These are phyloP conservation scores for Galium porrigens DNA, from an alignment of 305 asterid species.

Conservation along the genomic window DNA sequence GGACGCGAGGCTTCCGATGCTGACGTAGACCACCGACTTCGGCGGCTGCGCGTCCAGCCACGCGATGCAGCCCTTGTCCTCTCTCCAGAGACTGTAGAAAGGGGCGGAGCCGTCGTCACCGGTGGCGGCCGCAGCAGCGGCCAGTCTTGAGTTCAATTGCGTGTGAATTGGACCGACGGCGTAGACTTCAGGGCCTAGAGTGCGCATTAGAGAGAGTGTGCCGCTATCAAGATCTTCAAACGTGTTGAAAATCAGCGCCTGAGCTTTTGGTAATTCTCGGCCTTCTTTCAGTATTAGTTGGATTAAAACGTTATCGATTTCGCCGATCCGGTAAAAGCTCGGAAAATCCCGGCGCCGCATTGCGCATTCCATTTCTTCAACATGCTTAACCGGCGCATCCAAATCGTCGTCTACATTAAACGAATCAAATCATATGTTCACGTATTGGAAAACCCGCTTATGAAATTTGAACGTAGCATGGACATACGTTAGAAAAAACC, in stretches of 20 bases:
- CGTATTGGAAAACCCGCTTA: too few species aligned
- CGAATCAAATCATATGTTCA: too few species aligned
- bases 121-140: not conserved
- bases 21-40: slow-evolving; percentile 20
- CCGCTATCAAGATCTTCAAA: slow-evolving; percentile 18
- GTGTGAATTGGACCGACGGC: slow-evolving; percentile 19
- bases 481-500: not conserved
- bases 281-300: slow-evolving; percentile 3
- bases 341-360: slow-evolving; percentile 23
- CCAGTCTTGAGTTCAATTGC: slow-evolving; percentile 12
- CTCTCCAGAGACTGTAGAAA: slow-evolving; percentile 17
- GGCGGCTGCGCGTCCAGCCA: slow-evolving; percentile 19
- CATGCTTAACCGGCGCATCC: slow-evolving; percentile 9
- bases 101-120: not conserved
- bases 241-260: slow-evolving; percentile 20
- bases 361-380: slow-evolving; percentile 19
- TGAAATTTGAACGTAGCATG: too few species aligned
- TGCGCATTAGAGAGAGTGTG: slow-evolving; percentile 13
- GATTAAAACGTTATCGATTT: slow-evolving; percentile 2
- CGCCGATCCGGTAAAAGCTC: slow-evolving; percentile 8
- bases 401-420: slow-evolving; percentile 14
- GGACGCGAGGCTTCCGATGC: slow-evolving; percentile 21
- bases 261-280: slow-evolving; percentile 9
- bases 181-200: slow-evolving; percentile 18
- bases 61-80: slow-evolving; percentile 19